phyloP scores from a whole-genome alignment of 1,284 basidiomycete species.

The Marasmius fiardii region DNA sequence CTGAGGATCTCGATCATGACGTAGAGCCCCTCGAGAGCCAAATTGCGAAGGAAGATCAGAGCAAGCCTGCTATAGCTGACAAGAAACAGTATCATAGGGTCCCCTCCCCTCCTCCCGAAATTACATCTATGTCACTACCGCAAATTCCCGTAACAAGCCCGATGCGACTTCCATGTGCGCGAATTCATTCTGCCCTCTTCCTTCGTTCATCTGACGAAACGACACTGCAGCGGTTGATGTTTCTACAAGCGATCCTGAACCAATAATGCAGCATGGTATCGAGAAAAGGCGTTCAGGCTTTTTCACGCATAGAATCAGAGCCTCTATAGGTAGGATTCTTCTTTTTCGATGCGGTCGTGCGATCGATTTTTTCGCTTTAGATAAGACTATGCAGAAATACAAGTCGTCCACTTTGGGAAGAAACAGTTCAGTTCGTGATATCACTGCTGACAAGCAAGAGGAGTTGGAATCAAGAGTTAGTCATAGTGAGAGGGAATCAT shows the following conservation, averaged over 20 bases:
- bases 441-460: slow-evolving; percentile 45
- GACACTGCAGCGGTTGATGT: neutral
- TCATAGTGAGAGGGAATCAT: slow-evolving; percentile 36
- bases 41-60: slow-evolving; percentile 3
- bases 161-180: neutral
- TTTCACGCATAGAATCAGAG: slow-evolving; percentile 64
- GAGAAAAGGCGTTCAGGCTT: neutral
- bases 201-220: neutral
- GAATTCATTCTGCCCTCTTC: neutral
- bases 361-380: slow-evolving; percentile 22
- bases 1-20: slow-evolving; percentile 20
- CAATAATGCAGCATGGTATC: no score
- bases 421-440: neutral
- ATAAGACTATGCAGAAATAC: slow-evolving; percentile 43
- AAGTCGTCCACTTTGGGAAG: slow-evolving; percentile 32
- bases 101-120: neutral
- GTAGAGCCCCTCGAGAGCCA: slow-evolving; percentile 6
- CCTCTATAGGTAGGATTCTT: slow-evolving; percentile 59
- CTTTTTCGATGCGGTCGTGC: neutral
- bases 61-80: neutral
- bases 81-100: neutral
- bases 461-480: slow-evolving; percentile 25
- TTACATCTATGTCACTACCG: neutral
- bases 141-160: slow-evolving; percentile 1
- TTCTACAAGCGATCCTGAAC: neutral